A percentile compares a stretch with the other conserved stretches of the same genome.
Evolutionary conservation across 768 basidiomycete species (phyloP).

Genomic region (Lentinula lateritia): DNA sequence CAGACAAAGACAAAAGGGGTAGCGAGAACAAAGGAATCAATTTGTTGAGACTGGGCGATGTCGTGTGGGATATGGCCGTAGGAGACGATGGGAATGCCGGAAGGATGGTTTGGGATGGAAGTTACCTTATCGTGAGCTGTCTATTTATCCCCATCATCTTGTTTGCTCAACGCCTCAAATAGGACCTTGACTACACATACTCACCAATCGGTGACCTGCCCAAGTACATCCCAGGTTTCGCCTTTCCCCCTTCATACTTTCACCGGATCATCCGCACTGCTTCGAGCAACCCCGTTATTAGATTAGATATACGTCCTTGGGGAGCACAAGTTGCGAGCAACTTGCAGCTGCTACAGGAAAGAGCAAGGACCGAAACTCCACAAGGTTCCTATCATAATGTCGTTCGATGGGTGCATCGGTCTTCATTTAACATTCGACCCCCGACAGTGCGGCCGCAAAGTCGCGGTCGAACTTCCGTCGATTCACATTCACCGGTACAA

Average conservation of each 20-base stretch:
- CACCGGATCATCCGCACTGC: conserved; percentile 72
- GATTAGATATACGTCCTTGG: conserved; percentile 76
- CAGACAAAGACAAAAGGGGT: not conserved
- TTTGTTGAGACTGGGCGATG: conserved; percentile 69
- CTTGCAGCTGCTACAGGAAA: conserved; percentile 72
- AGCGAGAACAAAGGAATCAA: not conserved
- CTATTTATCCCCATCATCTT: not conserved
- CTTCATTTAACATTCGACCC: conserved; percentile 65
- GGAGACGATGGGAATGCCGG: conserved; percentile 84
- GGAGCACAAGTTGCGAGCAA: conserved; percentile 70
- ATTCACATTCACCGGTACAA: conserved; percentile 20
- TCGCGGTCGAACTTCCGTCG: not conserved
- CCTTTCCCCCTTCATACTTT: conserved; percentile 86
- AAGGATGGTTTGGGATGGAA: conserved; percentile 85
- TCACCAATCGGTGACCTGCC: conserved; percentile 73
- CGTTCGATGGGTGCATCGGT: conserved; percentile 81
- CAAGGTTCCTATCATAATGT: conserved; percentile 77
- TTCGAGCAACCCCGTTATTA: conserved; percentile 55
- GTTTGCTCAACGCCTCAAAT: not conserved
- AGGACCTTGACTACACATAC: conserved; percentile 87
- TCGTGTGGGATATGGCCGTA: conserved; percentile 84
- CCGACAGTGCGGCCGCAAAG: conserved; percentile 13
- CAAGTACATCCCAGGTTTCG: conserved; percentile 71
- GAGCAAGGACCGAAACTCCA: conserved; percentile 76
- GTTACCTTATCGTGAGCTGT: conserved; percentile 70